Evolutionary conservation across 768 basidiomycete species (phyloP), one percentile per base, ranked within the genome.

Genomic region (Paxillus rubicundulus): DNA sequence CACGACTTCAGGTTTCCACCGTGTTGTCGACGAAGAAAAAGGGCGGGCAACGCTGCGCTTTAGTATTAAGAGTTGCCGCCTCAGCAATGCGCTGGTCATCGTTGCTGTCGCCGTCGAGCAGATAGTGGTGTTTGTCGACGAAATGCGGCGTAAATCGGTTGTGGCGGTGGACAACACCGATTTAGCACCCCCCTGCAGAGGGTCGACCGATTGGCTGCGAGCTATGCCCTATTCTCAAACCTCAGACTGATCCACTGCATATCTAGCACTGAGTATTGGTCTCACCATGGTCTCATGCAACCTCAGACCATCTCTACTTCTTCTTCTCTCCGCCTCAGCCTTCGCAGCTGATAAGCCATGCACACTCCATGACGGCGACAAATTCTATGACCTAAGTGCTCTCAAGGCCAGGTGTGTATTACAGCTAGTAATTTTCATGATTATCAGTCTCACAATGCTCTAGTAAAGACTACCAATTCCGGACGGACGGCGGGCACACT

Each of bases 61-160:
- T 64, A 62, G 70, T 32, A 70, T 62, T 54, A 57, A 64, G 43
- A 83, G 74, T 61, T 81, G 72, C 62, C 85, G 81, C 66, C 86
- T 84, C 67, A 88, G 70, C 57, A 89, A 66, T 59, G 77, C 68
- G 59, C 82, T 82, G 62, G 85, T 82, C 87, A 89, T 88, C 69
- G 68, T 69, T 51, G 67, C 61, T 56, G 60, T 61, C 62, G 63
- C 54, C 60, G 66, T 65, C 57, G 62, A 55, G 44, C 39, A 32
- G 46, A 42, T 39, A 32, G 28, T 34, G 30, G 18, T 14, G 42
- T 40, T 37, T 17, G 49, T 24, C 37, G 34, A 47, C 43, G 30
- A 40, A 40, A 27, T 33, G 45, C 68, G 67, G 67, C 40, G 50
- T 42, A 56, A 69, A 49, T 60, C 67, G 69, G 66, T 27, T 42